A percentile compares a stretch with the other conserved stretches of the same genome.
Evolutionary conservation across 2,329 filamentous ascomycete species (phyloP).

Genomic region (Fusarium sp.): DNA sequence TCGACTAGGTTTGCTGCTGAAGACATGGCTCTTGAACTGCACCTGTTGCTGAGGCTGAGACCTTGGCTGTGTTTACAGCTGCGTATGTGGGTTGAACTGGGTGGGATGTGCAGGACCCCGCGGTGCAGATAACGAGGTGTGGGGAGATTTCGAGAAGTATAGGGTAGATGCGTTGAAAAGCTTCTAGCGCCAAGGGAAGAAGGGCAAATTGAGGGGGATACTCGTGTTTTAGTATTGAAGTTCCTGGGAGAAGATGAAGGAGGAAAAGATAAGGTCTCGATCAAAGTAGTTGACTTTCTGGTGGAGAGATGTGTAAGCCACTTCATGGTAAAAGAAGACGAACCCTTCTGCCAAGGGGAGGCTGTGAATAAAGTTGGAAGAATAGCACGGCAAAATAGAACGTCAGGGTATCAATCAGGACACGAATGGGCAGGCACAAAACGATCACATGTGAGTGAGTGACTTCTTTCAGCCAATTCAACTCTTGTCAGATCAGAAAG

Average conservation of each 20-base stretch:
- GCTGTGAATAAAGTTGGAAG: constrained; percentile 9
- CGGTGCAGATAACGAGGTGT: constrained; percentile 29
- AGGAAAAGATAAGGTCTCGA: constrained; percentile 15
- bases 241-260: background rate
- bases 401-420: constrained; percentile 13
- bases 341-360: constrained; percentile 1
- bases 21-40: constrained; percentile 49
- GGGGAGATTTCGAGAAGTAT: constrained; percentile 27
- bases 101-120: constrained; percentile 33
- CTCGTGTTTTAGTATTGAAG: background rate
- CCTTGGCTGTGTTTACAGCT: constrained; percentile 22
- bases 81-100: constrained; percentile 24
- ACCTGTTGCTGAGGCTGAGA: constrained; percentile 22
- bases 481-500: constrained; percentile 18
- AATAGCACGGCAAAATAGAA: constrained; percentile 16
- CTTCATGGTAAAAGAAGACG: constrained; percentile 22
- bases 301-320: constrained; percentile 29
- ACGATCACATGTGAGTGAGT: constrained; percentile 18
- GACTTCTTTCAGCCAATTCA: background rate
- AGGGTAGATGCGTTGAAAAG: constrained; percentile 28
- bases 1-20: constrained; percentile 65
- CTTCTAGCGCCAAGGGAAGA: background rate
- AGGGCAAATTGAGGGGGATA: background rate
- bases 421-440: constrained; percentile 13
- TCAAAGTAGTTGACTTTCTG: constrained; percentile 7